Conservation (phyloP, 352 stramenopile species). For the Elongisporangium anandrum region DNA sequence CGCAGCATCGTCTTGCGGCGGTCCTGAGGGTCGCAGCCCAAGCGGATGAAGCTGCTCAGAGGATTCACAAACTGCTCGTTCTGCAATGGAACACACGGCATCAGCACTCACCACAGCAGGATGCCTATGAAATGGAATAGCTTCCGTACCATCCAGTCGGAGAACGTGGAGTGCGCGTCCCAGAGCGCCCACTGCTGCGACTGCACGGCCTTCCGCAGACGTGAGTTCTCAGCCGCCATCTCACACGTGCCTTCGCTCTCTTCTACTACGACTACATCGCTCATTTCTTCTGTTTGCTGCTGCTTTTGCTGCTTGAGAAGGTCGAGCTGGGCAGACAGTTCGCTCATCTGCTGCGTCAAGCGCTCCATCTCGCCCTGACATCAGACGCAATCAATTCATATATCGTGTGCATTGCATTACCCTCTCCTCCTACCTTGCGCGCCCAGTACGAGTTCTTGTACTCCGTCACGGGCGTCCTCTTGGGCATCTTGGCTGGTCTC, state of each 20-base stretch:
- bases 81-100: not conserved
- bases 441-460: not conserved
- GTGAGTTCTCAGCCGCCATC: not conserved
- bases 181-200: not conserved
- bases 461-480: not conserved
- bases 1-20: conserved; percentile 10
- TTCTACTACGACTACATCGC: not conserved
- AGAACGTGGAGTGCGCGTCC: not conserved
- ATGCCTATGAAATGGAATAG: not conserved
- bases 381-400: not conserved
- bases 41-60: not conserved
- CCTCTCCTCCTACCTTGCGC: not conserved
- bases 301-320: not conserved
- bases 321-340: not conserved
- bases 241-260: not conserved
- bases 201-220: not conserved
- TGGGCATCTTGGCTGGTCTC: not conserved
- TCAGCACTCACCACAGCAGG: not conserved
- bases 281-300: not conserved
- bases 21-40: conserved; percentile 9
- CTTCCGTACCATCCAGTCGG: conserved; percentile 1
- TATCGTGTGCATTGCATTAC: too few relatives aligned
- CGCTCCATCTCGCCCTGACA: not conserved
- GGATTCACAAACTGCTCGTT: conserved; percentile 1
- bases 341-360: not conserved